These are phyloP conservation scores for Mycogone perniciosa DNA, from an alignment of 2,329 filamentous ascomycete species.

Conservation along the genomic window DNA sequence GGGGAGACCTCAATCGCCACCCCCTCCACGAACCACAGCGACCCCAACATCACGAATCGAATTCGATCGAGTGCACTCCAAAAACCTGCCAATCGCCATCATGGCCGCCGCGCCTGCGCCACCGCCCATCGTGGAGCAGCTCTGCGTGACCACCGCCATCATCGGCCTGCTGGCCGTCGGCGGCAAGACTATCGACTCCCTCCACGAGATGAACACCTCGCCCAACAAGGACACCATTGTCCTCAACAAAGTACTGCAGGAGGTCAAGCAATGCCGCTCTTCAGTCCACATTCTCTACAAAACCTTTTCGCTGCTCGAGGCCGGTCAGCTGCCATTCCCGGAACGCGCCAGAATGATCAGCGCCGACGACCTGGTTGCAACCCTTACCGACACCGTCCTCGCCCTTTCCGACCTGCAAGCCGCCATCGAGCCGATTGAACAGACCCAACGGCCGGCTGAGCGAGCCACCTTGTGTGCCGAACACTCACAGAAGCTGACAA, in stretches of 20 bases:
- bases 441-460: slow-evolving; percentile 2
- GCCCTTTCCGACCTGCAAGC: slow-evolving; percentile 29
- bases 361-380: slow-evolving; percentile 29
- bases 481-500: slow-evolving; percentile 2
- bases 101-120: not conserved
- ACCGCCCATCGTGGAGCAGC: slow-evolving; percentile 17
- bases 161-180: slow-evolving; percentile 31
- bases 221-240: slow-evolving; percentile 22
- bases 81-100: no score
- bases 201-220: slow-evolving; percentile 29
- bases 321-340: slow-evolving; percentile 28
- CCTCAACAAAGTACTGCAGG: slow-evolving; percentile 27
- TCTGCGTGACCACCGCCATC: slow-evolving; percentile 32
- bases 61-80: no score
- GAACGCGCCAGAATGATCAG: slow-evolving; percentile 31
- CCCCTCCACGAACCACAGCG: no score
- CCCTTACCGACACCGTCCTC: slow-evolving; percentile 31
- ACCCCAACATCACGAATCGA: no score
- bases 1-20: no score
- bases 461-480: slow-evolving; percentile 9
- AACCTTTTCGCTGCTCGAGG: slow-evolving; percentile 28
- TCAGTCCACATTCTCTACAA: slow-evolving; percentile 32
- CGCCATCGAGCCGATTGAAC: slow-evolving; percentile 19
- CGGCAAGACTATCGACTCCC: slow-evolving; percentile 28
- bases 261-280: slow-evolving; percentile 33